These are phyloP conservation scores for Schwanniomyces polymorphus DNA, from an alignment of 805 yeast genomes.

Conservation along the genomic window DNA sequence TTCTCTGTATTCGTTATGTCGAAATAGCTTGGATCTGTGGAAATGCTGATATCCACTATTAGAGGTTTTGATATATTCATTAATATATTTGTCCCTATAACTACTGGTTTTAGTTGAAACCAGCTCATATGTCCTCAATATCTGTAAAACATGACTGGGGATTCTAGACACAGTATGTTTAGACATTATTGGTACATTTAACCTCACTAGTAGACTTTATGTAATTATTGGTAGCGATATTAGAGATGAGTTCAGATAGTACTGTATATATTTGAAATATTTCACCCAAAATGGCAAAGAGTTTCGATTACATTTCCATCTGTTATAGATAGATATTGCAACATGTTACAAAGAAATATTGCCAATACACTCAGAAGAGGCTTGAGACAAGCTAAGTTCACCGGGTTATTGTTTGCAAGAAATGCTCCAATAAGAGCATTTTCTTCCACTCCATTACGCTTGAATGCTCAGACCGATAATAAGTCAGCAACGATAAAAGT, in stretches of 20 bases:
- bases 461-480: background rate
- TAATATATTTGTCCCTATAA: conserved; percentile 11
- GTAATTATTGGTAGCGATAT: background rate
- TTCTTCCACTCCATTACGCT: background rate
- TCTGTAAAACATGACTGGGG: conserved; percentile 18
- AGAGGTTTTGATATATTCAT: conserved; percentile 14
- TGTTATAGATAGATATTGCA: background rate
- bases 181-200: conserved; percentile 11
- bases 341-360: background rate
- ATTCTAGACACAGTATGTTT: conserved; percentile 17
- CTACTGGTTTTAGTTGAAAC: conserved; percentile 10
- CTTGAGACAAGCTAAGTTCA: background rate
- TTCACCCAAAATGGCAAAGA: background rate
- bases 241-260: background rate
- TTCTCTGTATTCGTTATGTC: conserved; percentile 9
- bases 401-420: background rate
- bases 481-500: conserved; percentile 41
- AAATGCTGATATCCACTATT: conserved; percentile 17
- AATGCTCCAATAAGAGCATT: background rate
- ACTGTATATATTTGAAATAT: background rate
- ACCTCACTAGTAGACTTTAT: background rate
- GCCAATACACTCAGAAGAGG: background rate
- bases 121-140: conserved; percentile 17
- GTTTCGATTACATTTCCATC: background rate
- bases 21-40: conserved; percentile 18